phyloP scores from a whole-genome alignment of 2,329 filamentous ascomycete species.

The Cercospora citrullina region DNA sequence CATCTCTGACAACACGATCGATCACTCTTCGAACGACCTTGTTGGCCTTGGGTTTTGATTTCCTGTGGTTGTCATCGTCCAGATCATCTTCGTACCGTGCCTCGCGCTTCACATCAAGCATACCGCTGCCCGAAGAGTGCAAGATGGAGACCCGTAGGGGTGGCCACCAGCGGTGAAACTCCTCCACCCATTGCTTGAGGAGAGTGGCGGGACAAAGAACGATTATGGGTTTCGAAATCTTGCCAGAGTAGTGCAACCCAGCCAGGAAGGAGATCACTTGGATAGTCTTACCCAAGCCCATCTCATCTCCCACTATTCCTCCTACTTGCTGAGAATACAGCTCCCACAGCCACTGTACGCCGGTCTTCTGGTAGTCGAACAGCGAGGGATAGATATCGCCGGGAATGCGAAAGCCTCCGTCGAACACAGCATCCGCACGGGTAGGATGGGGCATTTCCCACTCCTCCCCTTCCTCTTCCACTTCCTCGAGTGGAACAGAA shows the following conservation, averaged over 20 bases:
- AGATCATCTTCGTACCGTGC: constrained; percentile 62
- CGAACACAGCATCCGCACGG: constrained; percentile 71
- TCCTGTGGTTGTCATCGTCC: constrained; percentile 43
- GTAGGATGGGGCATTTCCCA: constrained; percentile 88
- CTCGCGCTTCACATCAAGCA: constrained; percentile 74
- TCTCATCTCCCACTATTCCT: constrained; percentile 94
- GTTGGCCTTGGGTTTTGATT: constrained; percentile 55
- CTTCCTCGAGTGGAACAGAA: constrained; percentile 36
- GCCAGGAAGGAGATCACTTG: constrained; percentile 81
- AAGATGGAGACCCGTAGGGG: constrained; percentile 92
- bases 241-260: constrained; percentile 86
- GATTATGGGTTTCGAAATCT: constrained; percentile 79
- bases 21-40: constrained; percentile 78
- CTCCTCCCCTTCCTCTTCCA: constrained; percentile 55
- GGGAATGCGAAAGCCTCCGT: constrained; percentile 75
- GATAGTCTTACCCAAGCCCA: constrained; percentile 96
- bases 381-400: constrained; percentile 90
- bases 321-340: constrained; percentile 86
- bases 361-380: constrained; percentile 96
- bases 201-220: constrained; percentile 93
- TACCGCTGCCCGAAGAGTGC: constrained; percentile 93
- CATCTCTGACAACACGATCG: constrained; percentile 75
- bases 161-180: constrained; percentile 99
- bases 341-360: constrained; percentile 94
- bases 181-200: constrained; percentile 96